These are phyloP conservation scores for Oryza coarctata DNA, from an alignment of 176 grass and related monocot genomes.

Conservation along the genomic window DNA sequence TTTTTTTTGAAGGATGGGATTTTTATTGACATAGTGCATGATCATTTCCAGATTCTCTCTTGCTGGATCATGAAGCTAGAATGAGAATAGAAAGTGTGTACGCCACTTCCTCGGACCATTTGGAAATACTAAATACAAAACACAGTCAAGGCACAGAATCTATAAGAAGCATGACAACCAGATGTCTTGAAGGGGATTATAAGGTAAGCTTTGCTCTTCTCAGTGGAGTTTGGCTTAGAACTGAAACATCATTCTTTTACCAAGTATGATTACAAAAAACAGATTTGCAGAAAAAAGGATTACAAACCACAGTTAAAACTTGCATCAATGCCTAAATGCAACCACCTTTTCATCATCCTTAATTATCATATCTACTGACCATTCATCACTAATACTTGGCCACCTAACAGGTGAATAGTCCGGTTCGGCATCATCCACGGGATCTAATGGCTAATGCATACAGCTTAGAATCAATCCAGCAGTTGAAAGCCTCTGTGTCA, in stretches of 20 bases:
- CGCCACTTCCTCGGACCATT: slow-evolving; percentile 25
- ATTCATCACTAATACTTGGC: slow-evolving; percentile 8
- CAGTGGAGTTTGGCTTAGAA: not conserved
- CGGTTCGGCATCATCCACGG: slow-evolving; percentile 27
- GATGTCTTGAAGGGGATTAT: slow-evolving; percentile 63
- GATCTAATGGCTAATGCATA: slow-evolving; percentile 26
- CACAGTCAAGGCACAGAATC: slow-evolving; percentile 44
- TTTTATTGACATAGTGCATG: slow-evolving; percentile 28
- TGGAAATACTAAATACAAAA: slow-evolving; percentile 46
- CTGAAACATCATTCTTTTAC: not conserved
- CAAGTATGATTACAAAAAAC: not conserved
- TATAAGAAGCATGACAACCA: slow-evolving; percentile 40
- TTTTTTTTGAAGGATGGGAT: not conserved
- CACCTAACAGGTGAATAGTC: slow-evolving; percentile 60
- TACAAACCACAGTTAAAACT: not conserved
- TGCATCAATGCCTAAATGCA: not conserved
- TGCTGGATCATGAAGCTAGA: slow-evolving; percentile 48
- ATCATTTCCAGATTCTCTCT: slow-evolving; percentile 46
- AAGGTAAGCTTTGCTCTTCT: slow-evolving; percentile 43
- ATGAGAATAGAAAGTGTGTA: slow-evolving; percentile 34
- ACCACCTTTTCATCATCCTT: not conserved
- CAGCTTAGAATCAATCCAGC: slow-evolving; percentile 59
- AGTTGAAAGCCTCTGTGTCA: slow-evolving; percentile 46
- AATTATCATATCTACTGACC: not conserved
- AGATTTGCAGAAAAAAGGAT: not conserved